phyloP scores from a whole-genome alignment of 140 eudicot genomes.

The Artemisia princeps region DNA sequence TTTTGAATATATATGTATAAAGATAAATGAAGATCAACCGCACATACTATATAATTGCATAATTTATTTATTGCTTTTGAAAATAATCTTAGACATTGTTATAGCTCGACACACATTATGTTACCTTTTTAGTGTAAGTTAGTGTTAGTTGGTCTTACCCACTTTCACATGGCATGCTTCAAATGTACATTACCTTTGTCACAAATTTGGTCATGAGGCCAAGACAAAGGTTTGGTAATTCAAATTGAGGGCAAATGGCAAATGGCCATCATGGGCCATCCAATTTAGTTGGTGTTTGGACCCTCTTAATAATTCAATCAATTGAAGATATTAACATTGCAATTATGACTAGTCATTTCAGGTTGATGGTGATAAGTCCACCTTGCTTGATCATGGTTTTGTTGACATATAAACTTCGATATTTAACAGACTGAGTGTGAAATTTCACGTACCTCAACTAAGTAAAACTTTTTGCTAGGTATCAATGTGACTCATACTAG shows the following conservation, averaged over 20 bases:
- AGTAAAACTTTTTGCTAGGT: no score
- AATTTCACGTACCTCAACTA: no score
- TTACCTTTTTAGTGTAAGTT: constrained; percentile 18
- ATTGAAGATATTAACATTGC: constrained; percentile 26
- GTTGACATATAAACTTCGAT: neutral
- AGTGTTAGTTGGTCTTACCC: constrained; percentile 27
- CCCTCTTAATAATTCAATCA: constrained; percentile 31
- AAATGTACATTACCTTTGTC: constrained; percentile 27
- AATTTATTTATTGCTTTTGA: neutral
- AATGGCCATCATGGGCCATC: constrained; percentile 32
- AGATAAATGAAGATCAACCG: no score
- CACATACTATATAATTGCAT: no score
- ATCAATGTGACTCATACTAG: no score
- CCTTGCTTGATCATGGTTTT: neutral
- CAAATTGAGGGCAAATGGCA: constrained; percentile 27
- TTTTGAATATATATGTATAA: no score
- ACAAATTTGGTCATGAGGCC: constrained; percentile 25
- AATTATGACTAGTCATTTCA: constrained; percentile 29
- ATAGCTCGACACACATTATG: constrained; percentile 19
- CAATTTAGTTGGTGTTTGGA: constrained; percentile 30
- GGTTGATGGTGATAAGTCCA: constrained; percentile 14
- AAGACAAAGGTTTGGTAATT: constrained; percentile 31
- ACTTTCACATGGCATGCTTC: constrained; percentile 40
- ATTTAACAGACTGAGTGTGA: no score
- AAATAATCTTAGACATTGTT: neutral